Evolutionary conservation across 305 asterid species (phyloP).

Genomic region (Monarda citriodora): DNA sequence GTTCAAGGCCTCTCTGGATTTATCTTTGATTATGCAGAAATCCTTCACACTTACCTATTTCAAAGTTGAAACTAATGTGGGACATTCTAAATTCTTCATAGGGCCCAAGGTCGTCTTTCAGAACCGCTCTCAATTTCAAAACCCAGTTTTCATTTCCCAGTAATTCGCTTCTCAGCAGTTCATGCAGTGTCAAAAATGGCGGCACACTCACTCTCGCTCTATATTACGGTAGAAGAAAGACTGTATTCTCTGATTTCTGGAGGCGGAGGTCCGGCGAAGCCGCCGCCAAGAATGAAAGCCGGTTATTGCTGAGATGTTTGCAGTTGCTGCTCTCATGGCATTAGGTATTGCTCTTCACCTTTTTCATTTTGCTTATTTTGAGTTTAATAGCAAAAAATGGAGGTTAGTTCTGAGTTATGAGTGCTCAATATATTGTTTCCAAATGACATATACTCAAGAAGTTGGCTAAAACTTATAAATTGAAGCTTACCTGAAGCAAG

Average conservation of each 20-base stretch:
- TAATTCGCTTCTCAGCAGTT: constrained; percentile 27
- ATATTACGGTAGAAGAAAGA: constrained; percentile 21
- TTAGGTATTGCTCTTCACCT: constrained; percentile 47
- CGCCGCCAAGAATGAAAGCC: constrained; percentile 31
- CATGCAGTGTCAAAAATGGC: constrained; percentile 29
- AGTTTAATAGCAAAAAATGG: background rate
- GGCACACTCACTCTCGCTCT: constrained; percentile 31
- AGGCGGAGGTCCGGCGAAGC: constrained; percentile 24
- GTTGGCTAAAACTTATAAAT: too few species aligned
- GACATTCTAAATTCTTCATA: too few species aligned
- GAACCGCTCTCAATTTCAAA: constrained; percentile 22
- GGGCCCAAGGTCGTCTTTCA: too few species aligned
- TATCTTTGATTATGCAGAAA: too few species aligned
- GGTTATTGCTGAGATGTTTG: constrained; percentile 79
- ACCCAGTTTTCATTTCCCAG: constrained; percentile 28
- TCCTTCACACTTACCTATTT: too few species aligned
- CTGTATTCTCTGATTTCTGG: constrained; percentile 42
- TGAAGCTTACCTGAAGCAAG: background rate
- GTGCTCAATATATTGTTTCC: background rate
- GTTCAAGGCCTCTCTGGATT: too few species aligned
- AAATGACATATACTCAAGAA: too few species aligned
- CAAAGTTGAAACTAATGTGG: too few species aligned
- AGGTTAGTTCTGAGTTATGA: background rate
- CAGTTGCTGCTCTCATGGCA: constrained; percentile 82
- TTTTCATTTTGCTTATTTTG: constrained; percentile 11